Evolutionary conservation across 2,329 filamentous ascomycete species (phyloP), one percentile per base, ranked within the genome.

Genomic region (Calonectria fujianensis): DNA sequence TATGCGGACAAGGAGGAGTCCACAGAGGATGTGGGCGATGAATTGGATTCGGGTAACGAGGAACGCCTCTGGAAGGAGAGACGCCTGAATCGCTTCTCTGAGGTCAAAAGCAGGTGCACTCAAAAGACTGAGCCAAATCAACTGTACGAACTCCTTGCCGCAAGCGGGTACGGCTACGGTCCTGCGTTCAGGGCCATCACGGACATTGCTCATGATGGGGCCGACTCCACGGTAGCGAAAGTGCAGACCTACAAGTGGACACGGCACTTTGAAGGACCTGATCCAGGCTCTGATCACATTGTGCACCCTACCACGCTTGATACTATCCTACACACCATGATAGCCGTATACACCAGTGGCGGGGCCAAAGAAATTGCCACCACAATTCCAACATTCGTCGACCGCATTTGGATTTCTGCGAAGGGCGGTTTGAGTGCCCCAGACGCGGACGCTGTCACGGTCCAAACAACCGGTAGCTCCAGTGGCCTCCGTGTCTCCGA

Each of bases 221-320:
- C 6, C 27, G 18, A 65, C 18, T 48, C 39, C 11, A 39, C 31
- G 24, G 61, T 68, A 5, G 50, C 65, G 10, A 37, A 6, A 9
- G 65, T 54, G 1, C 24, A 57, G 24, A 57, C 48, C 1, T 68
- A 35, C n/a, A 27, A 13, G 6, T 57, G 48, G 48, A 9, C 32
- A 2, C 50, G 65, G n/a, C 32, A 45, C 6, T 27, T 39, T 14
- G 14, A 64, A 54, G 32, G 52, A 32, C 29, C 27, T 63, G 57
- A 45, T 51, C 27, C 70, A 29, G 35, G 32, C 27, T 63, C 57
- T 20, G 37, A 63, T 4, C 52, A 63, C 27, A 24, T 64, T 20
- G 27, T 70, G 39, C 67, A 74, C 35, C 72, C 72, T 20, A 70
- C 45, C 31, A 74, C 67, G 9, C 41, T 74, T 2, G 67, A 74